phyloP scores from a whole-genome alignment of 306 rosid genomes.

The Cercis canadensis region DNA sequence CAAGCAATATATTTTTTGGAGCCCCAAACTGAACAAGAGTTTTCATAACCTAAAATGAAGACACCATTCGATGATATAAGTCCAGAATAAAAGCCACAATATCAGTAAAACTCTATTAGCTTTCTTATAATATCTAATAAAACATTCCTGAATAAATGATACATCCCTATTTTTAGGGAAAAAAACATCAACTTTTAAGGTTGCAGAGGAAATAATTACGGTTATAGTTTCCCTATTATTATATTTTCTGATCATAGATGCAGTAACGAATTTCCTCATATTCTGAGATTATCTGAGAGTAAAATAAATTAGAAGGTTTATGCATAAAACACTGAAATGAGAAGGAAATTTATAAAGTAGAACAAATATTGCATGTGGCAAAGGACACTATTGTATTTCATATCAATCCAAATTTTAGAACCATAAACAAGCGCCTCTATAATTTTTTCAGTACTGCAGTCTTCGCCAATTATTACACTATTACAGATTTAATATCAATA shows the following conservation, averaged over 20 bases:
- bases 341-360: not conserved
- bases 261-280: not conserved
- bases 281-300: not conserved
- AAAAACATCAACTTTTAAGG: not conserved
- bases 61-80: constrained; percentile 33
- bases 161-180: not conserved
- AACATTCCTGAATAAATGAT: constrained; percentile 13
- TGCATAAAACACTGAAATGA: not conserved
- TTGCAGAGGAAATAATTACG: not conserved
- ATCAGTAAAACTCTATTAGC: not conserved
- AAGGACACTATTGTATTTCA: not conserved
- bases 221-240: not conserved
- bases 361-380: not conserved
- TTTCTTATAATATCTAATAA: constrained; percentile 21
- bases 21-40: constrained; percentile 93
- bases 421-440: constrained; percentile 5
- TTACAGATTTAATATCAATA: too few species aligned
- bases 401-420: not conserved
- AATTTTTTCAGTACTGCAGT: not conserved
- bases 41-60: constrained; percentile 78
- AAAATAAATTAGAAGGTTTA: constrained; percentile 3
- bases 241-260: not conserved
- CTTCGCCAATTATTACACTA: constrained; percentile 1
- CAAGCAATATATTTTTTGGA: constrained; percentile 76
- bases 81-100: constrained; percentile 1